phyloP scores from a whole-genome alignment of 331 rosid species.

The Stylosanthes scabra region DNA sequence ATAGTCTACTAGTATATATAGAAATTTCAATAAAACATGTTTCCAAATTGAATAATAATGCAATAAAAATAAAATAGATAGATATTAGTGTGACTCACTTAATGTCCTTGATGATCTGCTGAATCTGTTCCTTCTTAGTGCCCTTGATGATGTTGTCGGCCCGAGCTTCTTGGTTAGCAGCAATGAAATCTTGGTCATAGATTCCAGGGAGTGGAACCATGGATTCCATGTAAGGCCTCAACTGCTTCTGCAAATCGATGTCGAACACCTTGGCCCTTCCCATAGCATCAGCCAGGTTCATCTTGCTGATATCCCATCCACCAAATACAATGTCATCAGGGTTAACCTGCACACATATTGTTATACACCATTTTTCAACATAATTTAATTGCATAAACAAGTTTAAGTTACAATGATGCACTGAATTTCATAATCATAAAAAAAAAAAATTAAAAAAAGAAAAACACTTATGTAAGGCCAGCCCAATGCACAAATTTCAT shows the following conservation, averaged over 20 bases:
- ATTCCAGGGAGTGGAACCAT: slow-evolving; percentile 97
- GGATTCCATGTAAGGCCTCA: slow-evolving; percentile 95
- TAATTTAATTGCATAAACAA: too few relatives aligned
- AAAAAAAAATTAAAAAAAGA: too few relatives aligned
- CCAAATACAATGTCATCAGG: slow-evolving; percentile 96
- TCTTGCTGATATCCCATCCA: slow-evolving; percentile 95
- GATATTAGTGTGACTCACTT: slow-evolving; percentile 54
- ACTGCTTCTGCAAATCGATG: slow-evolving; percentile 94
- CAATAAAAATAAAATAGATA: neutral
- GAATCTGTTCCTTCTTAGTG: slow-evolving; percentile 83
- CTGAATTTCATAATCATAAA: too few relatives aligned
- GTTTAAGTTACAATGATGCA: too few relatives aligned
- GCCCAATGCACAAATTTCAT: too few relatives aligned
- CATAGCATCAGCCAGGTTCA: slow-evolving; percentile 97
- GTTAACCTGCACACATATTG: slow-evolving; percentile 65
- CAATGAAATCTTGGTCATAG: slow-evolving; percentile 90
- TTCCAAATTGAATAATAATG: neutral
- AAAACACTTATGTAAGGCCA: too few relatives aligned
- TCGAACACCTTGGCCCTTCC: slow-evolving; percentile 91
- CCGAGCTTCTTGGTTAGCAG: slow-evolving; percentile 91
- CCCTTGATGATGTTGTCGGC: slow-evolving; percentile 92
- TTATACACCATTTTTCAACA: too few relatives aligned
- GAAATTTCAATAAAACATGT: too few relatives aligned
- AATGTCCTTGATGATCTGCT: slow-evolving; percentile 80
- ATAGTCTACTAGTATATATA: too few relatives aligned